A percentile compares a stretch with the other conserved stretches of the same genome.
Evolutionary conservation across 2,329 filamentous ascomycete species (phyloP).

Genomic region (Helotiales sp.): DNA sequence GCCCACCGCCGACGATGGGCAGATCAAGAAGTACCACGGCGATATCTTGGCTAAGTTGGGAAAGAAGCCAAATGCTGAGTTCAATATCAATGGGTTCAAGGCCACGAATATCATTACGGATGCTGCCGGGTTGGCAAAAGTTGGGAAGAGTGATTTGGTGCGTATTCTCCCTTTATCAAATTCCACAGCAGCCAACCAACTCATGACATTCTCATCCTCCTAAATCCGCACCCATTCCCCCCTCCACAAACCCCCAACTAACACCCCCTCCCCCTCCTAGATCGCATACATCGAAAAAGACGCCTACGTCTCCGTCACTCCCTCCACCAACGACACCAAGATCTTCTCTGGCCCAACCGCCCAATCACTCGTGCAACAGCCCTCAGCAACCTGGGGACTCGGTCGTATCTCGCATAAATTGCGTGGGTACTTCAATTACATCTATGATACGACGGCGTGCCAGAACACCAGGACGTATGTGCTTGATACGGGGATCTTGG

Average conservation of each 20-base stretch:
- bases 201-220: too few relatives aligned
- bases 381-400: constrained; percentile 6
- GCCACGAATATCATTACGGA: neutral
- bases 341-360: neutral
- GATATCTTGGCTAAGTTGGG: neutral
- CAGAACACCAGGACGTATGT: neutral
- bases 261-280: too few relatives aligned
- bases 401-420: constrained; percentile 4
- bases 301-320: neutral
- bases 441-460: neutral
- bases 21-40: neutral
- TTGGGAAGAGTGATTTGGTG: neutral
- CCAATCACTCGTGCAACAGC: neutral
- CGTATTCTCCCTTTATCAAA: neutral
- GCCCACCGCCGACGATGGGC: neutral
- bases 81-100: neutral
- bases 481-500: constrained; percentile 3
- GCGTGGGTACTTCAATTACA: neutral
- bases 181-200: too few relatives aligned
- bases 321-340: constrained; percentile 1
- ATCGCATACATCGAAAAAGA: neutral
- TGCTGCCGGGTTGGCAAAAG: neutral
- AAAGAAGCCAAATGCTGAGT: neutral
- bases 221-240: too few relatives aligned
- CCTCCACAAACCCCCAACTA: too few relatives aligned